phyloP scores from a whole-genome alignment of 306 rosid genomes.

The Mucuna pruriens region DNA sequence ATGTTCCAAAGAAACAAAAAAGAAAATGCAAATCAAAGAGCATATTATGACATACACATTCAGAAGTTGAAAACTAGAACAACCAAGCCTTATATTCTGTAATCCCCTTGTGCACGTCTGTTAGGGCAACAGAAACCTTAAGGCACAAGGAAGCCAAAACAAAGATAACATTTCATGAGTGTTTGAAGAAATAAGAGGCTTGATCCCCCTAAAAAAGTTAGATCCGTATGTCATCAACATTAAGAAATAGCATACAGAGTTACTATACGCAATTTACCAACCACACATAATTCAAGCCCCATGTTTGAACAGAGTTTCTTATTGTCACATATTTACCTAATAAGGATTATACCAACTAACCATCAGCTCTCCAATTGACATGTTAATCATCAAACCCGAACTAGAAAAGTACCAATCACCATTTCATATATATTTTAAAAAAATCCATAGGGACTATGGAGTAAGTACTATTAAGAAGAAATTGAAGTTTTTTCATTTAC shows the following conservation, averaged over 20 bases:
- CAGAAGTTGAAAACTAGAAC: background rate
- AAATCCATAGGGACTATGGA: background rate
- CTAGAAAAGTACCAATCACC: background rate
- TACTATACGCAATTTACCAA: background rate
- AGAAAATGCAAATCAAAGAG: conserved; percentile 14
- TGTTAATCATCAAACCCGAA: background rate
- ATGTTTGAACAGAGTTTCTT: background rate
- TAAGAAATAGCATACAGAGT: background rate
- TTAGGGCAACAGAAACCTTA: conserved; percentile 17
- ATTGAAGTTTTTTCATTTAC: conserved; percentile 9
- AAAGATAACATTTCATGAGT: background rate
- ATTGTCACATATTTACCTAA: conserved; percentile 27
- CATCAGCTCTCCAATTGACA: background rate
- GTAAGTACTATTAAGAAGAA: background rate
- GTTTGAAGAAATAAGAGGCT: background rate
- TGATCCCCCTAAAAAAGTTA: background rate
- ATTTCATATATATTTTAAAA: background rate
- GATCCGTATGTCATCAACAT: background rate
- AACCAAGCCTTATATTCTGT: background rate
- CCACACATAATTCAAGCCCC: background rate
- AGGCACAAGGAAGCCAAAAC: background rate
- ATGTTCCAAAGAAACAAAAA: conserved; percentile 1
- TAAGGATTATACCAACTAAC: conserved; percentile 5
- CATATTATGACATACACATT: background rate
- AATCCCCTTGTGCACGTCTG: background rate